Conservation (phyloP, 2,329 filamentous ascomycete genomes). For the Whalleya microplaca region DNA sequence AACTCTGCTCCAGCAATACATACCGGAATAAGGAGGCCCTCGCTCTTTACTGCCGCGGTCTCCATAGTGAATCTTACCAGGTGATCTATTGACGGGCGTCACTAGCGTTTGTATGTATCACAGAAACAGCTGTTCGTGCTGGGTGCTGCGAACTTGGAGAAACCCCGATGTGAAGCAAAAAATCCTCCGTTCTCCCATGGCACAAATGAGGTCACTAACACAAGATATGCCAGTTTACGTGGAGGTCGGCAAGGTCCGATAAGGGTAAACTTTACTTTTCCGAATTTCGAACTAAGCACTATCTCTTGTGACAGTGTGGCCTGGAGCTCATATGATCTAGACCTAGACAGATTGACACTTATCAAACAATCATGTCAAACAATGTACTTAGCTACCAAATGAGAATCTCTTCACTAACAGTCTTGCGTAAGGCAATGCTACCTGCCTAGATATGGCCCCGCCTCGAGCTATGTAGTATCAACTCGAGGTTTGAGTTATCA, state of each 20-base stretch:
- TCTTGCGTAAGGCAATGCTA: background rate
- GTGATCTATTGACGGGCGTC: background rate
- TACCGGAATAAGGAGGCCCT: conserved; percentile 60
- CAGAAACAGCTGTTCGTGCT: background rate
- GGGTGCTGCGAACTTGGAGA: background rate
- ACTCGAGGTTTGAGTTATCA: too few species aligned
- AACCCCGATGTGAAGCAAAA: background rate
- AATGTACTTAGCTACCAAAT: background rate
- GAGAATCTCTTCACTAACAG: background rate
- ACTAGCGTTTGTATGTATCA: background rate
- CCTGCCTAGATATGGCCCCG: background rate
- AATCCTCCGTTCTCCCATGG: background rate
- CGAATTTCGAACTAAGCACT: background rate
- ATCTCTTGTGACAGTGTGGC: too few species aligned
- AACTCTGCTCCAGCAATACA: conserved; percentile 19
- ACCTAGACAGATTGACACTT: too few species aligned
- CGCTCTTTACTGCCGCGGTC: conserved; percentile 51
- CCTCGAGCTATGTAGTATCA: too few species aligned
- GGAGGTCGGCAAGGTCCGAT: background rate
- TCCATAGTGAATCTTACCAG: conserved; percentile 36
- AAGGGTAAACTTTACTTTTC: background rate
- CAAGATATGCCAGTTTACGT: background rate
- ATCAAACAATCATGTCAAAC: too few species aligned
- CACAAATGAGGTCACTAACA: background rate
- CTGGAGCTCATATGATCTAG: too few species aligned